phyloP scores from a whole-genome alignment of 2,329 filamentous ascomycete genomes.

The Zymoseptoria crescenta region DNA sequence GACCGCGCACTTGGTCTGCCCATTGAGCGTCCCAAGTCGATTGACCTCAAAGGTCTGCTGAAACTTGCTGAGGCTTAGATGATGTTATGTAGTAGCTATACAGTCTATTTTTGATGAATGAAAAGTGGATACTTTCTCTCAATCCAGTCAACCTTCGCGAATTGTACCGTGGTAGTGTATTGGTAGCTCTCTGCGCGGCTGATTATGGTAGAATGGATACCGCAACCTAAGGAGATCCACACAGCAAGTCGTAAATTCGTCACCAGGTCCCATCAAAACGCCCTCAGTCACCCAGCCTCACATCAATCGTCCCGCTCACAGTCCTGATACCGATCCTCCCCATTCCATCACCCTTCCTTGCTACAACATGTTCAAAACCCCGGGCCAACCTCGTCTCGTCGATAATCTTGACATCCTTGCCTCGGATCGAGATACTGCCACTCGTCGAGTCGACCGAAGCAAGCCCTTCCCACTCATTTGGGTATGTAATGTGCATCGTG shows the following conservation, averaged over 20 bases:
- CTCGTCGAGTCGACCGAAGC: slow-evolving; percentile 32
- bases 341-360: slow-evolving; percentile 32
- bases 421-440: slow-evolving; percentile 33
- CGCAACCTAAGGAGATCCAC: no score
- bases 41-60: slow-evolving; percentile 80
- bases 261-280: neutral
- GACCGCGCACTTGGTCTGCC: slow-evolving; percentile 87
- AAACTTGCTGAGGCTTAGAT: slow-evolving; percentile 42
- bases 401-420: slow-evolving; percentile 31
- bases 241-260: no score
- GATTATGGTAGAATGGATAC: no score
- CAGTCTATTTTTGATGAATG: neutral
- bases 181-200: no score
- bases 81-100: neutral
- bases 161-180: no score
- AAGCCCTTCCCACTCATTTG: slow-evolving; percentile 36
- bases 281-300: slow-evolving; percentile 14
- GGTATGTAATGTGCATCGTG: slow-evolving; percentile 34
- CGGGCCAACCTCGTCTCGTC: slow-evolving; percentile 22
- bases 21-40: slow-evolving; percentile 97
- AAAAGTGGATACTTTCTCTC: neutral
- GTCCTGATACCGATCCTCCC: slow-evolving; percentile 31
- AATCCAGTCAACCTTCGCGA: neutral
- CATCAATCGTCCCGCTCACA: slow-evolving; percentile 19
- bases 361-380: slow-evolving; percentile 28